Conservation (phyloP, 2,329 filamentous ascomycete genomes). For the Monilinia fructigena region DNA sequence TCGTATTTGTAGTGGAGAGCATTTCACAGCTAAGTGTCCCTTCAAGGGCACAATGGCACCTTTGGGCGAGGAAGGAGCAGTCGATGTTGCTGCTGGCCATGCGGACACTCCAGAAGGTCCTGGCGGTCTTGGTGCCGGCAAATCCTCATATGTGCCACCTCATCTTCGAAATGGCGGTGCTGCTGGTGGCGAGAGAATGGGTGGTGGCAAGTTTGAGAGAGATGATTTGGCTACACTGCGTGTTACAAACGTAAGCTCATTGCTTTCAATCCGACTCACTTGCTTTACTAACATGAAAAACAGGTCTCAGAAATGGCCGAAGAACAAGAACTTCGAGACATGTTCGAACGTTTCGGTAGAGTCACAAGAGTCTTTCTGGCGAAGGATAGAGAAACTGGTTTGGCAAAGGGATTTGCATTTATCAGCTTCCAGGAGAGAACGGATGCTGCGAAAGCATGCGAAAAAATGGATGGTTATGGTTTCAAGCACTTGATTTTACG, state of each 20-base stretch:
- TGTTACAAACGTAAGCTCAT: slow-evolving; percentile 84
- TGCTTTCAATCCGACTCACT: not conserved
- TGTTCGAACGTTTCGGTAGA: slow-evolving; percentile 96
- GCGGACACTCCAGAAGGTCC: slow-evolving; percentile 47
- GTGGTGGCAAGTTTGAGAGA: slow-evolving; percentile 82
- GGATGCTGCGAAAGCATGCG: slow-evolving; percentile 89
- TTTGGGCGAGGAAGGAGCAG: slow-evolving; percentile 59
- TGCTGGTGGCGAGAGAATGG: slow-evolving; percentile 77
- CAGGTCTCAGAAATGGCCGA: slow-evolving; percentile 96
- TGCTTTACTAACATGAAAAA: slow-evolving; percentile 29
- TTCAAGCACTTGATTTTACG: slow-evolving; percentile 84
- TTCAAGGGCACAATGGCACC: slow-evolving; percentile 99
- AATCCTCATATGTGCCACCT: slow-evolving; percentile 90
- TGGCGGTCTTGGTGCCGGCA: slow-evolving; percentile 61
- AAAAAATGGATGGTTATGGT: slow-evolving; percentile 96
- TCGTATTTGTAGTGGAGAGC: slow-evolving; percentile 96
- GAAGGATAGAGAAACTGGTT: slow-evolving; percentile 93
- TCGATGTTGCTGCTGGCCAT: slow-evolving; percentile 53
- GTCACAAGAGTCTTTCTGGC: slow-evolving; percentile 97
- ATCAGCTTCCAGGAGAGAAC: slow-evolving; percentile 90
- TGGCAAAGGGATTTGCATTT: slow-evolving; percentile 98
- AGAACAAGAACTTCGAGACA: slow-evolving; percentile 89
- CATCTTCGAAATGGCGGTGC: slow-evolving; percentile 73
- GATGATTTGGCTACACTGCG: slow-evolving; percentile 95
- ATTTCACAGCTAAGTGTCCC: slow-evolving; percentile 98